These are phyloP conservation scores for Closterium sp. DNA, from an alignment of 139 green algal genomes.

Conservation along the genomic window DNA sequence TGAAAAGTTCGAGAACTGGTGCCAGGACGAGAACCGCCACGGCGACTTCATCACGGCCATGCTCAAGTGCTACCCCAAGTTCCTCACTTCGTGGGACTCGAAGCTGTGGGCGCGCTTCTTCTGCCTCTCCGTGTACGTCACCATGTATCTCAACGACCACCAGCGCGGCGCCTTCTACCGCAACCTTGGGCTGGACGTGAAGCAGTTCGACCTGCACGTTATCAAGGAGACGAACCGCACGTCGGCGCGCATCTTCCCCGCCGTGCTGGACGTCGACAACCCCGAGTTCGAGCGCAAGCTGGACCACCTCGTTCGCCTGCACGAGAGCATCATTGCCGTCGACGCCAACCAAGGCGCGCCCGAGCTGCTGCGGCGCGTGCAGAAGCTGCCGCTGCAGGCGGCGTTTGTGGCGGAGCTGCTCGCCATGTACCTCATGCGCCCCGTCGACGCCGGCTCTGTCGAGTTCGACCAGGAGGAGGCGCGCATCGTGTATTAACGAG, in stretches of 20 bases:
- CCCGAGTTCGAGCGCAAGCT: conserved; percentile 82
- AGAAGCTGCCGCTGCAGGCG: conserved; percentile 73
- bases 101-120: conserved; percentile 97
- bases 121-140: conserved; percentile 98
- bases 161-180: conserved; percentile 88
- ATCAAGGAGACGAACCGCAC: conserved; percentile 92
- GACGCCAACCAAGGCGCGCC: conserved; percentile 61
- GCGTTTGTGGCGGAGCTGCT: conserved; percentile 75
- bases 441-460: conserved; percentile 70
- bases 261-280: conserved; percentile 80
- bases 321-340: conserved; percentile 77
- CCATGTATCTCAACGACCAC: conserved; percentile 99
- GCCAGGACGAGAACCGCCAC: conserved; percentile 78
- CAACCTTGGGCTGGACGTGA: conserved; percentile 90
- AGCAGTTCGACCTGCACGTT: conserved; percentile 85
- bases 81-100: conserved; percentile 74
- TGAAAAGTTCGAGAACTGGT: conserved; percentile 99
- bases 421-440: conserved; percentile 81
- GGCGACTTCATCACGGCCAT: conserved; percentile 91
- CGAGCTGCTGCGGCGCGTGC: conserved; percentile 78
- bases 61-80: conserved; percentile 85
- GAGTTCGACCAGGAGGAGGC: conserved; percentile 64
- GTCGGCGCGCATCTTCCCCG: conserved; percentile 92
- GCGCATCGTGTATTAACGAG: conserved; percentile 56
- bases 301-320: conserved; percentile 78